Conservation (phyloP, 1,284 basidiomycete species). For the Pascua guehoae region DNA sequence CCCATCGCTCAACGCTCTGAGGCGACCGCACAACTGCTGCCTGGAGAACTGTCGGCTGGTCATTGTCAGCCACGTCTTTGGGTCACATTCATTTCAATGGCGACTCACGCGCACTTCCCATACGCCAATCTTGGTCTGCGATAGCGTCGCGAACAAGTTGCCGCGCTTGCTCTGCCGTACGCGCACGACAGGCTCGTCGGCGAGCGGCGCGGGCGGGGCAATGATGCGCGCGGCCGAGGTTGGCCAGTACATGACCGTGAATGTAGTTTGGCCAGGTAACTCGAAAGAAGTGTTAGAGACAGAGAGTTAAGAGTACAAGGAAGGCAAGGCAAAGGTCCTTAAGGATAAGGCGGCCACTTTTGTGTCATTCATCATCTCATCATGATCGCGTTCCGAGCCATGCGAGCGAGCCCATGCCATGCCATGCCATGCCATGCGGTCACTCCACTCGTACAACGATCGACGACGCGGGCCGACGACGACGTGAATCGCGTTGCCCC, state of each 20-base stretch:
- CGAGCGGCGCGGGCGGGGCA: conserved; percentile 24
- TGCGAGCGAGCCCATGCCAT: too few species aligned
- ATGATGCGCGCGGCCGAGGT: conserved; percentile 35
- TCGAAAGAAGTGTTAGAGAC: too few species aligned
- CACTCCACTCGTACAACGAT: too few species aligned
- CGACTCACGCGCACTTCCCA: conserved; percentile 78
- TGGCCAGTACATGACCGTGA: conserved; percentile 46
- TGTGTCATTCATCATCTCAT: too few species aligned
- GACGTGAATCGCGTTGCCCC: too few species aligned
- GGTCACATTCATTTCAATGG: not conserved
- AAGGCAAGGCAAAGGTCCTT: too few species aligned
- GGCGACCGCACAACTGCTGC: conserved; percentile 70
- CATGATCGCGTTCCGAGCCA: too few species aligned
- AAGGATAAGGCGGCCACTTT: too few species aligned
- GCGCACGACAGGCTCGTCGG: conserved; percentile 57
- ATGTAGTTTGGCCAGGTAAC: not conserved
- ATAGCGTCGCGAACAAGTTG: conserved; percentile 72
- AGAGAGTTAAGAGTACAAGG: too few species aligned
- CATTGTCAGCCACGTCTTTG: conserved; percentile 1
- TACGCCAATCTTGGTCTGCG: conserved; percentile 63
- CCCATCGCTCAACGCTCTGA: conserved; percentile 72
- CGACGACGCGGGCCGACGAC: too few species aligned
- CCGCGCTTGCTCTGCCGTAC: conserved; percentile 66
- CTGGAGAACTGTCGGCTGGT: conserved; percentile 71
- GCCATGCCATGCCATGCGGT: too few species aligned